phyloP scores from a whole-genome alignment of 306 rosid species.

The Prunus salicina region DNA sequence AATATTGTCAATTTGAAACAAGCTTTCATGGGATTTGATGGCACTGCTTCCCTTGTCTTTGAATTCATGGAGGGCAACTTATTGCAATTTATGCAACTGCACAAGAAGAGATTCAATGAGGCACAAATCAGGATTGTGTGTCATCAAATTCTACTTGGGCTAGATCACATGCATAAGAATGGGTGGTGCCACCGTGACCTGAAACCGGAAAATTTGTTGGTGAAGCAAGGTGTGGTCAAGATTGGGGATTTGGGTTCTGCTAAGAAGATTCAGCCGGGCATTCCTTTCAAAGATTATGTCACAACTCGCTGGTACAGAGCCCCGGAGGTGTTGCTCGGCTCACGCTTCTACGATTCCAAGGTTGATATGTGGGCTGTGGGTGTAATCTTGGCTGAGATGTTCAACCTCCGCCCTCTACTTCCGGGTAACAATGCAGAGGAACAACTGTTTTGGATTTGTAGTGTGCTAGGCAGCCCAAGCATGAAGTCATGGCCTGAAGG shows the following conservation, averaged over 20 bases:
- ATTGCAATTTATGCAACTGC: background rate
- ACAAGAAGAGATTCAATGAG: background rate
- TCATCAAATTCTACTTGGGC: background rate
- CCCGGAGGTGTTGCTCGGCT: background rate
- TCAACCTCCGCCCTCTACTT: background rate
- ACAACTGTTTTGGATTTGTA: background rate
- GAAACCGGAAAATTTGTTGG: background rate
- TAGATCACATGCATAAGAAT: background rate
- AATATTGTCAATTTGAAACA: background rate
- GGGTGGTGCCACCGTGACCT: background rate
- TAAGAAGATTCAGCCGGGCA: background rate
- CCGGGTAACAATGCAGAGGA: accelerated
- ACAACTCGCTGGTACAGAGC: background rate
- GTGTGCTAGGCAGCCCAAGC: background rate
- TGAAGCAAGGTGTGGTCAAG: background rate
- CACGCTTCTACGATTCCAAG: background rate
- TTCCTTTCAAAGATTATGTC: background rate
- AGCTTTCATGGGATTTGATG: background rate
- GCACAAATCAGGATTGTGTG: background rate
- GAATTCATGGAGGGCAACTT: background rate
- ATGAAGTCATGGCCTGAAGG: background rate
- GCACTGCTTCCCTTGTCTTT: background rate
- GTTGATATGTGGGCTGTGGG: conserved; percentile 6
- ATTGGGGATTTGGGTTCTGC: background rate
- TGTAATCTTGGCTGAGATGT: background rate